Base-by-base conservation (phyloP, 2,329 filamentous ascomycete genomes). In the Septoria linicola region DNA sequence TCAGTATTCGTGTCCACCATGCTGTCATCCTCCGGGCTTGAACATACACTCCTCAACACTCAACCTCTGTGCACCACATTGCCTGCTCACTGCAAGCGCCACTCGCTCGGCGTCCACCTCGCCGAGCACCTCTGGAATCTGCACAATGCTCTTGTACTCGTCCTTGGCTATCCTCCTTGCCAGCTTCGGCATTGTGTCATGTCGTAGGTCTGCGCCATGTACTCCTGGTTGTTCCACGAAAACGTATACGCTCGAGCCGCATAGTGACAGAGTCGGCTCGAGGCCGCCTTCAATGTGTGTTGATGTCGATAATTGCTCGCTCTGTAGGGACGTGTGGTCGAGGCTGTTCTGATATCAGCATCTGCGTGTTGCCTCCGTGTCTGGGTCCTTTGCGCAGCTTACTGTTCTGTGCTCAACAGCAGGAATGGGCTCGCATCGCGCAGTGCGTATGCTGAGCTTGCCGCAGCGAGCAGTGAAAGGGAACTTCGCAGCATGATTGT, bases 401-500 rank as follows among this genome's bases (percentile, higher is more conserved):
- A 96, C 91, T 84, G 76, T 57, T 86, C 80, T 39, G 86, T 92
- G 25, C 92, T 96, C 70, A 95, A 85, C 60, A 96, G 75, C 68
- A 96, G 80, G 71, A 96, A 93, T 14, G 93, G 92, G 25, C 49
- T 55, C 11, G 58, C 49, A 46, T 57, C 51, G 20, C 49, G 52
- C 8, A 96, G 93, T 20, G 89, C 91, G 55, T 82, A 75, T 37
- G 79, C 83, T 19, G 58, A 53, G 32, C 32, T 57, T n/a, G 58
- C 59, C 23, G 59, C 58, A 3, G 53, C 49, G 19, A 66, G 62
- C 39, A 65, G 55, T 19, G 60, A 51, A 49, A 57, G 54, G 16
- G 50, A 49, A 53, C 40, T 57, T 54, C 51, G 54, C 17, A 58
- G 42, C 54, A 63, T 53, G 59, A 63, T 66, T 39, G 42, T 60